Conservation (phyloP, 768 basidiomycete species). For the Pleurotus citrinopileatus region DNA sequence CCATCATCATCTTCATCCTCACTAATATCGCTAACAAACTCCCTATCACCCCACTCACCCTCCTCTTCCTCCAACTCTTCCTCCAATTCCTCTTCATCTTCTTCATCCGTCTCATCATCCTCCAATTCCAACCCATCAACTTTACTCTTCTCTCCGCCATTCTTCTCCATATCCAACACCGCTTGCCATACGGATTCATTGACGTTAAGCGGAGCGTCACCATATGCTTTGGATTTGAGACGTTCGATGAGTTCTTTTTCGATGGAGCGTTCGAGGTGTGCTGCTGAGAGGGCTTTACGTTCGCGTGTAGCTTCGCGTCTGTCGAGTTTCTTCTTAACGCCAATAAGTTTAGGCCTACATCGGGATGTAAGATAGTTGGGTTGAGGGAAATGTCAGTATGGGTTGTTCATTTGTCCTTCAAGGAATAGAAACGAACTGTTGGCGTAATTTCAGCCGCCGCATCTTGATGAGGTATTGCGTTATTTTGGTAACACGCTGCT, state of each 20-base stretch:
- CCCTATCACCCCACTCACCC: constrained; percentile 57
- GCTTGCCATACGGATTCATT: constrained; percentile 96
- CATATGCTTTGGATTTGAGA: constrained; percentile 94
- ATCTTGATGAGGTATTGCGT: constrained; percentile 99
- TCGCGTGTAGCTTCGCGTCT: constrained; percentile 90
- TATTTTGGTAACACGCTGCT: constrained; percentile 98
- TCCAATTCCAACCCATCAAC: constrained; percentile 18
- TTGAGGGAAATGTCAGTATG: background rate
- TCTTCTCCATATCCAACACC: constrained; percentile 80
- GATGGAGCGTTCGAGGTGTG: constrained; percentile 91
- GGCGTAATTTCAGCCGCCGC: constrained; percentile 82
- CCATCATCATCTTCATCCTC: constrained; percentile 63
- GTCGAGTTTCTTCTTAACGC: constrained; percentile 96
- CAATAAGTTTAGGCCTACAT: constrained; percentile 86
- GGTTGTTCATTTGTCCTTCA: no score
- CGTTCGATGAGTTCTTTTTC: constrained; percentile 96
- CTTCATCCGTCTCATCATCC: constrained; percentile 42
- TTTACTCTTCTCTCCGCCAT: constrained; percentile 36
- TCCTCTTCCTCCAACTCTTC: constrained; percentile 38
- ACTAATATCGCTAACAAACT: constrained; percentile 76
- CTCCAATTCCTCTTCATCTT: constrained; percentile 43
- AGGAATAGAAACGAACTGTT: constrained; percentile 62
- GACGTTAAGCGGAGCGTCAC: constrained; percentile 95
- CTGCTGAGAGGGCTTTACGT: constrained; percentile 93
- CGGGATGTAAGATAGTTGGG: background rate